Evolutionary conservation across 768 basidiomycete species (phyloP).

Genomic region (Lactarius pseudohatsudake): DNA sequence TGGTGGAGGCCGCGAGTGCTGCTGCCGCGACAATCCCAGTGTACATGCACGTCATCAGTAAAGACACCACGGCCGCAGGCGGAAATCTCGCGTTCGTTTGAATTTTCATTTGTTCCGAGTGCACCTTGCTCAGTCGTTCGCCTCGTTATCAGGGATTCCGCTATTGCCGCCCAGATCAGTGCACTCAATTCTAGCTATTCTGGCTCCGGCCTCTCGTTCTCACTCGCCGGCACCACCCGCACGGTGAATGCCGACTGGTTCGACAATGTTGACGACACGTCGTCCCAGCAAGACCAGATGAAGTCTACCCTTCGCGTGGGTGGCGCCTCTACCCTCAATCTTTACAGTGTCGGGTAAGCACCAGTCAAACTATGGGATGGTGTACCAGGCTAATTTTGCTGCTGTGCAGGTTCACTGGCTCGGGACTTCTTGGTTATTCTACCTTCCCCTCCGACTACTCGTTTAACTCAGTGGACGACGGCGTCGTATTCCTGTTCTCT

Average conservation of each 20-base stretch:
- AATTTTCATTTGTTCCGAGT: not conserved
- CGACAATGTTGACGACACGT: conserved; percentile 38
- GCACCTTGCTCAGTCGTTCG: not conserved
- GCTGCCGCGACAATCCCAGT: conserved; percentile 37
- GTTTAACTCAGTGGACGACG: conserved; percentile 47
- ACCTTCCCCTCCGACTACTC: conserved; percentile 51
- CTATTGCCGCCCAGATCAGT: conserved; percentile 44
- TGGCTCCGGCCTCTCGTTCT: conserved; percentile 40
- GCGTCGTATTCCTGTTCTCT: conserved; percentile 42
- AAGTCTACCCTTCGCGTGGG: conserved; percentile 48
- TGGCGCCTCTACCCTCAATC: conserved; percentile 43
- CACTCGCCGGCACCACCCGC: conserved; percentile 43
- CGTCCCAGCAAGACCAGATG: conserved; percentile 45
- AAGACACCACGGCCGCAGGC: conserved; percentile 40
- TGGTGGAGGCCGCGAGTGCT: conserved; percentile 19
- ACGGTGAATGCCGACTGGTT: conserved; percentile 51
- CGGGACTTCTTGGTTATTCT: conserved; percentile 52
- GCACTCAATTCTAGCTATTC: conserved; percentile 46
- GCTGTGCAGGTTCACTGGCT: conserved; percentile 38
- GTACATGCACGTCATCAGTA: conserved; percentile 47
- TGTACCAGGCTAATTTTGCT: not conserved
- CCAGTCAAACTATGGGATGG: conserved; percentile 17
- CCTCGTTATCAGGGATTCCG: conserved; percentile 34
- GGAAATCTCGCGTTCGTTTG: conserved; percentile 45
- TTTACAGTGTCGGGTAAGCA: conserved; percentile 50